A percentile compares a stretch with the other conserved stretches of the same genome.
Conservation (phyloP, 106 monocot genomes). For the Amphibolis antarctica region DNA sequence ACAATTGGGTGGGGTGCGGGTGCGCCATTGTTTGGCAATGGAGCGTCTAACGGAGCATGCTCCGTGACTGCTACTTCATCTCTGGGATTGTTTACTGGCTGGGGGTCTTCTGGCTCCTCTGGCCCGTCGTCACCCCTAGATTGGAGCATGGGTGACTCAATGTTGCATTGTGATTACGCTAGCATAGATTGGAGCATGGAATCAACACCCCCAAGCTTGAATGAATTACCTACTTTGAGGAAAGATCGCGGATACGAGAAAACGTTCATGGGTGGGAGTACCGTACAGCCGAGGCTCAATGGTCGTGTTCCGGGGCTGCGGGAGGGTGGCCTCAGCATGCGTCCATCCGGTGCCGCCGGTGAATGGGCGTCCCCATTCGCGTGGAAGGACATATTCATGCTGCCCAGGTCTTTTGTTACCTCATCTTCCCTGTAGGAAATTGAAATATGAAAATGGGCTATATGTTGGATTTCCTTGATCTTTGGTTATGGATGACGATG, state of each 20-base stretch:
- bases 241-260: slow-evolving; percentile 14
- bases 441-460: too few relatives aligned
- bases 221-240: slow-evolving; percentile 11
- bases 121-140: slow-evolving; percentile 24
- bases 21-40: slow-evolving; percentile 19
- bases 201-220: slow-evolving; percentile 7
- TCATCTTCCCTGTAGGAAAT: too few relatives aligned
- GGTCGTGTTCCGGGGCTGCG: not conserved
- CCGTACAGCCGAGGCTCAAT: slow-evolving; percentile 2
- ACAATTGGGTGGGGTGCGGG: slow-evolving; percentile 18
- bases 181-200: slow-evolving; percentile 84
- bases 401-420: too few relatives aligned
- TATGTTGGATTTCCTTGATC: too few relatives aligned
- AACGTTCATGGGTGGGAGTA: slow-evolving; percentile 27
- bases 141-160: slow-evolving; percentile 35
- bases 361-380: too few relatives aligned
- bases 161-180: slow-evolving; percentile 44
- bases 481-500: too few relatives aligned
- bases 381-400: too few relatives aligned
- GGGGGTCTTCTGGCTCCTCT: slow-evolving; percentile 30
- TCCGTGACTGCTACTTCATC: slow-evolving; percentile 40
- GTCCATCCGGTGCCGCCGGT: too few relatives aligned
- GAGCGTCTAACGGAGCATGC: not conserved
- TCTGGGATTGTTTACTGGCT: slow-evolving; percentile 47
- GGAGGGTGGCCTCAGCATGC: too few relatives aligned